Percentiles rank a stretch among this genome's conserved stretches.
Conservation (phyloP, 1,284 basidiomycete genomes). For the Malassezia sp. region DNA sequence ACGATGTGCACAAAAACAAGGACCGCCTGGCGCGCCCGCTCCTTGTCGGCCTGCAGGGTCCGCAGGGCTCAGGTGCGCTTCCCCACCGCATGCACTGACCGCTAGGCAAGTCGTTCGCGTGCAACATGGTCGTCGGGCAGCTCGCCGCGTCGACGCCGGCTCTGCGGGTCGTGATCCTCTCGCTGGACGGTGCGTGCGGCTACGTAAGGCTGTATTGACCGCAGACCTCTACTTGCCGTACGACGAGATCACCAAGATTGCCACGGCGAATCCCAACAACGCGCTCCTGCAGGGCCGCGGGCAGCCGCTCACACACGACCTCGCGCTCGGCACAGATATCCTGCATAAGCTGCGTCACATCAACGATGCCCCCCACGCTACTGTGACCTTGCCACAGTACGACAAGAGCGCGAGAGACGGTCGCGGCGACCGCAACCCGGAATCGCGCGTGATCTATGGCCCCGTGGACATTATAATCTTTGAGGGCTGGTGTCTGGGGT, state of each 20-base stretch:
- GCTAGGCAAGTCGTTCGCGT: conserved; percentile 17
- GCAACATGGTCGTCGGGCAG: conserved; percentile 46
- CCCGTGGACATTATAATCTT: conserved; percentile 68
- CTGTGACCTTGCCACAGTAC: conserved; percentile 63
- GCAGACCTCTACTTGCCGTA: conserved; percentile 68
- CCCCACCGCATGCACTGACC: neutral
- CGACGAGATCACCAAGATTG: conserved; percentile 53
- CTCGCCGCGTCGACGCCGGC: conserved; percentile 52
- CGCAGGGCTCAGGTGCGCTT: conserved; percentile 52
- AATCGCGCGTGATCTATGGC: conserved; percentile 51
- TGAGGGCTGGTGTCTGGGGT: conserved; percentile 56
- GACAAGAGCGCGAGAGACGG: conserved; percentile 72
- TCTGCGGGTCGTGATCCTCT: conserved; percentile 59
- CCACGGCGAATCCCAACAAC: conserved; percentile 55
- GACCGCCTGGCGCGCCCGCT: conserved; percentile 22
- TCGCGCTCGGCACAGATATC: conserved; percentile 55
- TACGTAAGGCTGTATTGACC: neutral
- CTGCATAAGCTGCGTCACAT: conserved; percentile 50
- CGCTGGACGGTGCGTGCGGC: conserved; percentile 54
- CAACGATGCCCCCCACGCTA: conserved; percentile 24
- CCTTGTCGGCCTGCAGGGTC: conserved; percentile 68
- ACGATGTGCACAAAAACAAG: neutral
- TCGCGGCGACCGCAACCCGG: conserved; percentile 64
- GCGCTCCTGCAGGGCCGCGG: conserved; percentile 63
- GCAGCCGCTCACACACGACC: conserved; percentile 76